Evolutionary conservation across 2,329 filamentous ascomycete species (phyloP), one percentile per base, ranked within the genome.

Genomic region (Aspergillus fumigatus): DNA sequence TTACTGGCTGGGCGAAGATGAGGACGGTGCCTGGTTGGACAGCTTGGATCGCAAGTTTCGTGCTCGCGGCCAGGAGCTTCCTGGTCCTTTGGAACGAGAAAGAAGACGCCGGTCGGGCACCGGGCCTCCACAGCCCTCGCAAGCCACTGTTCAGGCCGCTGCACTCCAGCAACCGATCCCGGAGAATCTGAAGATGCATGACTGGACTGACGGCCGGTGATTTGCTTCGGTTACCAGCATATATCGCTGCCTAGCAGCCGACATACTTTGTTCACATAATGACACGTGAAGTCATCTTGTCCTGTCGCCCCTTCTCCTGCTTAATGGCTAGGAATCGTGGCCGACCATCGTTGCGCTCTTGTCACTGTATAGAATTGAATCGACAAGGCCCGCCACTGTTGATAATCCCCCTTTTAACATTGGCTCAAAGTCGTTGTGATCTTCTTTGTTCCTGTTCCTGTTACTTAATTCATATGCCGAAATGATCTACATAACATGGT

Each of bases 1-100:
- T 56, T 97, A 95, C 77, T 97, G 92, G 92, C 78, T 96, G 17
- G 89, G 88, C 32, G 74, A 76, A 59, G 84, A 84, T 59, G 76
- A 84, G 53, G 75, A 84, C 55, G 84, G 80, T 50, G 85, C 86
- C 58, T 94, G 89, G 89, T 82, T 87, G 67, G 80, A 82, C 49
- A 82, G 80, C 9, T 78, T 86, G 62, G 80, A 82, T 60, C 82
- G 83, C 58, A 84, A 85, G 67, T 85, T 88, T 71, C 83, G 80
- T 65, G 76, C 70, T 64, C 75, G 73, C 43, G 69, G 73, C 58
- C 74, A 73, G 10, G 76, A 77, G 48, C 63, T 72, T 6, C 75
- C 72, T 4, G 75, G 77, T 8, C 72, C 75, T 5, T 64, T 76
- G 14, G 79, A 88, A 70, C 74, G 85, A 47, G 85, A 87, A 68